phyloP scores from a whole-genome alignment of 1,139 yeast species.

The Casaregolazyma suthepensis region DNA sequence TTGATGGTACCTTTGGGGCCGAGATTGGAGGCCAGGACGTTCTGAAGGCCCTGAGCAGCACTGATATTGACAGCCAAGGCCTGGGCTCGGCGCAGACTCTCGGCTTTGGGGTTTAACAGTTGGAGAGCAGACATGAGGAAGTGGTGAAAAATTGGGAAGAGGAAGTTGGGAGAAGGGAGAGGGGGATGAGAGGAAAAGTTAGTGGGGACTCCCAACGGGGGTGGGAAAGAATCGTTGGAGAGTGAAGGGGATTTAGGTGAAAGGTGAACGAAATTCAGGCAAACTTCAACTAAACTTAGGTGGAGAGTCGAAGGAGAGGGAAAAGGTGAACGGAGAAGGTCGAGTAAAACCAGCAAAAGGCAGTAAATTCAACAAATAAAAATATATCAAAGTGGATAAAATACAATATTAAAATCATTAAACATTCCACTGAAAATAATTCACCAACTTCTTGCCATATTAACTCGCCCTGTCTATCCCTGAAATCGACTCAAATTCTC shows the following conservation, averaged over 20 bases:
- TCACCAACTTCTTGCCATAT: too few species aligned
- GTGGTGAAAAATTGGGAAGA: neutral
- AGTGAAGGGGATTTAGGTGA: too few species aligned
- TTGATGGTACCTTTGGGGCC: conserved; percentile 98
- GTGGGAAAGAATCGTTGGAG: too few species aligned
- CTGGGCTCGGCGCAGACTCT: conserved; percentile 86
- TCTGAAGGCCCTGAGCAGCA: conserved; percentile 96
- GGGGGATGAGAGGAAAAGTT: neutral
- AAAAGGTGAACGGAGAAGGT: too few species aligned
- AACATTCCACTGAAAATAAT: too few species aligned
- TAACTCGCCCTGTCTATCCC: too few species aligned
- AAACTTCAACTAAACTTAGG: neutral
- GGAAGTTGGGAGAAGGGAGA: neutral
- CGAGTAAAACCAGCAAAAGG: neutral
- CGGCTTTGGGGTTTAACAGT: conserved; percentile 93
- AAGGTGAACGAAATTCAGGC: too few species aligned
- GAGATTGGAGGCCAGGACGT: conserved; percentile 79
- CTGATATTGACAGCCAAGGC: conserved; percentile 92
- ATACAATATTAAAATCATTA: too few species aligned
- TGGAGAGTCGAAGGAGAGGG: neutral
- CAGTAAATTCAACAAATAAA: too few species aligned
- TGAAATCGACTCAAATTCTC: too few species aligned
- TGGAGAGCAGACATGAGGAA: conserved; percentile 48
- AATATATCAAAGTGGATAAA: too few species aligned
- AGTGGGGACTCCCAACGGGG: neutral